Conservation (phyloP, 305 asterid genomes). For the Rubia occidens region DNA sequence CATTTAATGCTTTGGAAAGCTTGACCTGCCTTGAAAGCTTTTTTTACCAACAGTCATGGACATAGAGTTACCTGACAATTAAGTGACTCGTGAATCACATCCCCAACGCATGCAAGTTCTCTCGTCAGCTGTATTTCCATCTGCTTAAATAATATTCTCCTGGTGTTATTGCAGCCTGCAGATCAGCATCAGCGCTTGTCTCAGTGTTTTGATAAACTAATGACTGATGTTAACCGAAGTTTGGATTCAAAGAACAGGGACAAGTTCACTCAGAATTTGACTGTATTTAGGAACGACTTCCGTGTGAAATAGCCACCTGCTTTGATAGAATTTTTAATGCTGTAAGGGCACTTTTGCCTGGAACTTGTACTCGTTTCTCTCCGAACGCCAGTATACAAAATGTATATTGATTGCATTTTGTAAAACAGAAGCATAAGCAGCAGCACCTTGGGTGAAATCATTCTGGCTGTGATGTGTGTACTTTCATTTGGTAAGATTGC, state of each 20-base stretch:
- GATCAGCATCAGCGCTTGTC: constrained; percentile 89
- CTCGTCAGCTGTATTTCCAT: background rate
- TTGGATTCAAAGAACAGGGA: constrained; percentile 91
- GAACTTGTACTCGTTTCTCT: background rate
- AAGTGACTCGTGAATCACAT: background rate
- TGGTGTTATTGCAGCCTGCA: constrained; percentile 46
- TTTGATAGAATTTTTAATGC: background rate
- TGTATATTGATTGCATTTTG: background rate
- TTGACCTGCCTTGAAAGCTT: background rate
- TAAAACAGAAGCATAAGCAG: background rate
- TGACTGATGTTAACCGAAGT: constrained; percentile 68
- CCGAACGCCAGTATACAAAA: background rate
- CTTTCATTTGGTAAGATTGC: constrained; percentile 2
- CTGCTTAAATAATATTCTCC: constrained; percentile 11
- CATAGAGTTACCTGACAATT: background rate
- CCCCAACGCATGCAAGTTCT: too few species aligned
- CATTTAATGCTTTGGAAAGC: background rate
- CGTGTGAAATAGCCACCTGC: constrained; percentile 51
- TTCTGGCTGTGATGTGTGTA: constrained; percentile 11
- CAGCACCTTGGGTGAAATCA: background rate
- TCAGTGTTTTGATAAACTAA: constrained; percentile 68
- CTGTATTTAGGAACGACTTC: constrained; percentile 71
- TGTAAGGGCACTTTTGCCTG: background rate
- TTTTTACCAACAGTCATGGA: background rate
- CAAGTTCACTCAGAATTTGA: constrained; percentile 82